Conservation (phyloP, 352 stramenopile genomes). For the Phytophthora europaea region DNA sequence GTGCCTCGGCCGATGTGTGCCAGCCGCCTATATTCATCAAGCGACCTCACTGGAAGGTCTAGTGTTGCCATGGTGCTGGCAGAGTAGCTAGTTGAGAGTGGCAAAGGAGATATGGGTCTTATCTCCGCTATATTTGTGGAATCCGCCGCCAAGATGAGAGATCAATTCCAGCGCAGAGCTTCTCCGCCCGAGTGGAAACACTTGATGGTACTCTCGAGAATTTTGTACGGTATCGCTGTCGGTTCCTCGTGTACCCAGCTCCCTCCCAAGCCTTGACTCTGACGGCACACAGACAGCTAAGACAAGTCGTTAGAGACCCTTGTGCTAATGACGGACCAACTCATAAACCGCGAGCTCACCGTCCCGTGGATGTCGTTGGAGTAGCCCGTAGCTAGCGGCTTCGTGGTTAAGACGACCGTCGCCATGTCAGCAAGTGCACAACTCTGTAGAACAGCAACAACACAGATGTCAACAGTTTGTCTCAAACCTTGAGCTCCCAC, state of each 20-base stretch:
- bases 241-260: constrained; percentile 34
- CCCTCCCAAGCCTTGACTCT: constrained; percentile 39
- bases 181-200: constrained; percentile 53
- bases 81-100: neutral
- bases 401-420: constrained; percentile 58
- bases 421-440: constrained; percentile 64
- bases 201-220: constrained; percentile 78
- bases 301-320: neutral
- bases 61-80: neutral
- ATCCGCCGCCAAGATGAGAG: neutral
- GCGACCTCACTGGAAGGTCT: constrained; percentile 28
- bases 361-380: constrained; percentile 83
- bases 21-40: constrained; percentile 39
- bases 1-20: constrained; percentile 59
- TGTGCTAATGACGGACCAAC: neutral
- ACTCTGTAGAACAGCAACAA: constrained; percentile 37
- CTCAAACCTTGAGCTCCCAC: neutral
- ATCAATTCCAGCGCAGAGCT: constrained; percentile 35
- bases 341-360: constrained; percentile 31
- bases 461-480: neutral
- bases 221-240: constrained; percentile 64
- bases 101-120: neutral
- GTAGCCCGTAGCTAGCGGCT: constrained; percentile 74
- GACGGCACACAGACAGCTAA: constrained; percentile 55
- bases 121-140: constrained; percentile 25